These are phyloP conservation scores for Trichoderma atrobrunneum DNA, from an alignment of 2,329 filamentous ascomycete genomes.

Conservation along the genomic window DNA sequence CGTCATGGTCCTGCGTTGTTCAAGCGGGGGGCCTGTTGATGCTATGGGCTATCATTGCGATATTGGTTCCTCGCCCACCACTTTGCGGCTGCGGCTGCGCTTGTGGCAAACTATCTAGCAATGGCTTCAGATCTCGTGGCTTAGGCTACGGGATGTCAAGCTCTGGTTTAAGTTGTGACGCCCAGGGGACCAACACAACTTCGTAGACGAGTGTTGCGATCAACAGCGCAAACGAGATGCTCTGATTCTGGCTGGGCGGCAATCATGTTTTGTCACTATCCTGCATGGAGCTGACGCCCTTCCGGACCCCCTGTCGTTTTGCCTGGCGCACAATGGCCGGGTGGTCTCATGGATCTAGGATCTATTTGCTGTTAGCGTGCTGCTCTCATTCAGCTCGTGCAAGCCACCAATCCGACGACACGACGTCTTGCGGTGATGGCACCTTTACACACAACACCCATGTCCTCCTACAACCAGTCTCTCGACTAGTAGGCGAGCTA, in stretches of 20 bases:
- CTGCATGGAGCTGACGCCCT: background rate
- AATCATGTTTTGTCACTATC: slow-evolving; percentile 1
- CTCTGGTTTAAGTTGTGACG: background rate
- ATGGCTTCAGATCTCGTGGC: slow-evolving; percentile 12
- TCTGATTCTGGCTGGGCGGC: background rate
- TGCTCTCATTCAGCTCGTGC: slow-evolving; percentile 18
- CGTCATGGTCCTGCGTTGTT: background rate
- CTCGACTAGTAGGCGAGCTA: slow-evolving; percentile 25
- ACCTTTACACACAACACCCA: slow-evolving; percentile 20
- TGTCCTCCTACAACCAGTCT: slow-evolving; percentile 29
- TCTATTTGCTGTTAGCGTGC: slow-evolving; percentile 19
- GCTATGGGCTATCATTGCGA: background rate
- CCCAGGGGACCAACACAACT: background rate
- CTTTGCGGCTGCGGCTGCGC: slow-evolving; percentile 1
- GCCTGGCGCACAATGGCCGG: background rate
- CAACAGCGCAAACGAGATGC: background rate
- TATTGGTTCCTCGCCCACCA: background rate
- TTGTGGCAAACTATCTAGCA: slow-evolving; percentile 1
- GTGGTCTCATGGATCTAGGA: slow-evolving; percentile 14
- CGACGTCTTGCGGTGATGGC: slow-evolving; percentile 14
- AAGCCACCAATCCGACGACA: slow-evolving; percentile 15
- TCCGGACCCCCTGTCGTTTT: slow-evolving; percentile 10
- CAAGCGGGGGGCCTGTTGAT: background rate
- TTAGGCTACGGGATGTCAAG: background rate
- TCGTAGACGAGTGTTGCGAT: background rate